phyloP scores from a whole-genome alignment of 176 grass and related monocot genomes.

The Thinopyrum elongatum region DNA sequence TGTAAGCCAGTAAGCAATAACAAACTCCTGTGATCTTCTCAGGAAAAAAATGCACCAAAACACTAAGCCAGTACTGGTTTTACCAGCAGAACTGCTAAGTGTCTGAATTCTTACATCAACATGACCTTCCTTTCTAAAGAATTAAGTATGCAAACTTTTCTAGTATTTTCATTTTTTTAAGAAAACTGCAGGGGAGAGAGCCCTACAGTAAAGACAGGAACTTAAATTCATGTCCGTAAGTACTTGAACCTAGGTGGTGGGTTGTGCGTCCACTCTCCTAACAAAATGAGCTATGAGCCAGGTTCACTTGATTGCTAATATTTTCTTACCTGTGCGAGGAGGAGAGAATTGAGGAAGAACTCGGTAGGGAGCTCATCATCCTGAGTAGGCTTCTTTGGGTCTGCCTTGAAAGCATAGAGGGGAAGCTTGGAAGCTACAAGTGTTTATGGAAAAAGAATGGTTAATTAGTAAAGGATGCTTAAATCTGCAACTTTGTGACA shows the following conservation, averaged over 20 bases:
- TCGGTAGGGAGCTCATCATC: constrained; percentile 31
- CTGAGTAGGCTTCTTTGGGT: not conserved
- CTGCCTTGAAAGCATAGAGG: constrained; percentile 50
- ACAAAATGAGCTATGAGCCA: not conserved
- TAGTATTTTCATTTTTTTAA: not conserved
- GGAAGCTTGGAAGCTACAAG: constrained; percentile 65
- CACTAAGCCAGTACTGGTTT: not conserved
- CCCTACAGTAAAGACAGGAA: not conserved
- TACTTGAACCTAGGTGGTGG: not conserved
- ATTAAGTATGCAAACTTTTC: not conserved
- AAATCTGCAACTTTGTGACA: constrained; percentile 13
- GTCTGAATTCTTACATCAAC: not conserved
- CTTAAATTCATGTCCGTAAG: too few relatives aligned
- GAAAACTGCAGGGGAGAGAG: not conserved
- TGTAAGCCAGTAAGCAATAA: not conserved
- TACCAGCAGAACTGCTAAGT: not conserved
- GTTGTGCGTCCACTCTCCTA: not conserved
- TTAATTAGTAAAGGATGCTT: not conserved
- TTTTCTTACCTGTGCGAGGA: constrained; percentile 59
- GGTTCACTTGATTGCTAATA: not conserved
- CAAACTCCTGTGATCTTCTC: not conserved
- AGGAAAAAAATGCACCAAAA: not conserved
- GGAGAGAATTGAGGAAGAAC: constrained; percentile 63
- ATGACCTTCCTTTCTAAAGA: not conserved
- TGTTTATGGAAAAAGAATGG: not conserved